phyloP scores from a whole-genome alignment of 2,329 filamentous ascomycete species.

The Hyphodiscus sp. region DNA sequence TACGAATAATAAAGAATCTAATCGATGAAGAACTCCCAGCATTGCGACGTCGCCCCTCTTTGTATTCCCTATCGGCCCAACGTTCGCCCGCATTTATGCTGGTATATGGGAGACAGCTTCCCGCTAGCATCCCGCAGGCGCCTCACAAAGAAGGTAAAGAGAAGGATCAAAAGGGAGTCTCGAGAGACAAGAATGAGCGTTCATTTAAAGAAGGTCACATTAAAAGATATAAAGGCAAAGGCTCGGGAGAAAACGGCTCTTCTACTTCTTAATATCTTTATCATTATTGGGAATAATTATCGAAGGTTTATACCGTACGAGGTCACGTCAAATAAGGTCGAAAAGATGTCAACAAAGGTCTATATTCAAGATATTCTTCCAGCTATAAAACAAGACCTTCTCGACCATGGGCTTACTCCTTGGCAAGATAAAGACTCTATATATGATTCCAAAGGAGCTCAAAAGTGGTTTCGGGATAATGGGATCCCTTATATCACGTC shows the following conservation, averaged over 20 bases:
- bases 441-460: neutral
- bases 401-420: neutral
- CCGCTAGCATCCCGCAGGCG: too few species aligned
- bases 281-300: neutral
- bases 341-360: neutral
- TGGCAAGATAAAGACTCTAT: conserved; percentile 1
- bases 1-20: too few species aligned
- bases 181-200: neutral
- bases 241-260: neutral
- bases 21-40: too few species aligned
- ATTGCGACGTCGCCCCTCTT: too few species aligned
- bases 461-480: neutral
- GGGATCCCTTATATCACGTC: neutral
- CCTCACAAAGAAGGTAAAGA: too few species aligned
- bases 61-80: too few species aligned
- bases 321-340: neutral
- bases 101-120: too few species aligned
- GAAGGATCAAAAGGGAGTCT: neutral
- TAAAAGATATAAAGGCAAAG: neutral
- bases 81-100: too few species aligned
- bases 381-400: neutral
- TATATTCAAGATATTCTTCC: neutral
- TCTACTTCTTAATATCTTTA: neutral
- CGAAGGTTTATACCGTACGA: neutral
- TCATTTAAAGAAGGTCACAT: neutral